phyloP scores from a whole-genome alignment of 495 filamentous ascomycete species.

The Xylaria flabelliformis region DNA sequence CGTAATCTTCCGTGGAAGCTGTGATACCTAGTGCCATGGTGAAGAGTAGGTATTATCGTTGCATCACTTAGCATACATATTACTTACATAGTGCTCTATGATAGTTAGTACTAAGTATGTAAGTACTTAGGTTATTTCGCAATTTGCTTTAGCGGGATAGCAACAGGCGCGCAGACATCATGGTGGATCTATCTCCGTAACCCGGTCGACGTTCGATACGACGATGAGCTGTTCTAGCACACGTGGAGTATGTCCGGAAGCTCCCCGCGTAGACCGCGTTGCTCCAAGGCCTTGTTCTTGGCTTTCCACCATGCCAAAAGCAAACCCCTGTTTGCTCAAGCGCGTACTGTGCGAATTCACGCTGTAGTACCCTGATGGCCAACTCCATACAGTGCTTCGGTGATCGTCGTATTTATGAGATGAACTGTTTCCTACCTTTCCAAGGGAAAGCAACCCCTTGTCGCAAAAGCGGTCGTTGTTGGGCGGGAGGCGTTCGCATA shows the following conservation, averaged over 20 bases:
- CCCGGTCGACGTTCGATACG: constrained; percentile 18
- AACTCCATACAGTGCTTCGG: constrained; percentile 12
- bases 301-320: constrained; percentile 21
- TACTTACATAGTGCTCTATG: background rate
- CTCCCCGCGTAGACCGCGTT: constrained; percentile 19
- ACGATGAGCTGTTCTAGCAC: constrained; percentile 27
- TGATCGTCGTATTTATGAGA: constrained; percentile 3
- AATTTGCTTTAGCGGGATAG: constrained; percentile 21
- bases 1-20: constrained; percentile 16
- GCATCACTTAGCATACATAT: constrained; percentile 4
- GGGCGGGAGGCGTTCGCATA: background rate
- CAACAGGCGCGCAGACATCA: constrained; percentile 14
- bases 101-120: too few relatives aligned
- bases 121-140: background rate
- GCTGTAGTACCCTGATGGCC: background rate
- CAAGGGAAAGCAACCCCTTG: background rate
- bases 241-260: constrained; percentile 29
- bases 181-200: background rate
- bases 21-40: too few relatives aligned
- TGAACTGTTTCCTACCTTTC: constrained; percentile 8
- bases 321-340: background rate
- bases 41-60: background rate
- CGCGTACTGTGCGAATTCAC: constrained; percentile 14
- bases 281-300: constrained; percentile 22
- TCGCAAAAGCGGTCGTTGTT: background rate